Base-by-base conservation (phyloP, 1,139 yeast genomes). In the Suhomyces kunorum region DNA sequence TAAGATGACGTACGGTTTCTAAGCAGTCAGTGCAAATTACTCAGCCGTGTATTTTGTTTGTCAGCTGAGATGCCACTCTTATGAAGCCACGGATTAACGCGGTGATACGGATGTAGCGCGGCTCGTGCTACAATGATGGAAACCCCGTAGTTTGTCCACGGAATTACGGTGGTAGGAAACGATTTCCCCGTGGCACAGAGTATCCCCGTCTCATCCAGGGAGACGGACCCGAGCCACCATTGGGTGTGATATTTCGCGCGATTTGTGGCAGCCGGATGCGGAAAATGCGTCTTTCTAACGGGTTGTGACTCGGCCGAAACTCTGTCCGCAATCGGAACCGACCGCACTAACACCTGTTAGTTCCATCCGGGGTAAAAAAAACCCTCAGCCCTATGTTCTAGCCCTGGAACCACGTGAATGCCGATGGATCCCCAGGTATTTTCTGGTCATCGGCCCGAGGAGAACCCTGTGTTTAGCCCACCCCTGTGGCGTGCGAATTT, bases 21-120 rank as follows among this genome's bases (percentile, higher is more conserved):
- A 17, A 15, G 15, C 33, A 3, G 11, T 6, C 7, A 8, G 16
- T 19, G 30, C 31, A 13, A 14, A 41, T 32, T 32, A 38, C 38
- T 41, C 44, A 38, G 42, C 42, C 42, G 44, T 41, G 32, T 12
- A 32, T 34, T 31, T 23, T 12, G 32, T 39, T 39, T 22, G 36
- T 34, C 42, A 38, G 19, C 32, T 17, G n/a, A n/a, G n/a, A n/a
- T n/a, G n/a, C n/a, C n/a, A n/a, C n/a, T n/a, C n/a, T n/a, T n/a
- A n/a, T n/a, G n/a, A n/a, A n/a, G 13, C 18, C n/a, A 15, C 29
- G 9, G 7, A 11, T 19, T 19, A 8, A 19, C 7, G 22, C 22
- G 22, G 22, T 19, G 22, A 19, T 19, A 19, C 24, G 24, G 24
- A 4, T n/a, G 8, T 20, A 20, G n/a, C 11, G 24, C 24, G 24